Evolutionary conservation across 2,329 filamentous ascomycete genomes (phyloP).

Genomic region (Penicillium fuscoglaucum): DNA sequence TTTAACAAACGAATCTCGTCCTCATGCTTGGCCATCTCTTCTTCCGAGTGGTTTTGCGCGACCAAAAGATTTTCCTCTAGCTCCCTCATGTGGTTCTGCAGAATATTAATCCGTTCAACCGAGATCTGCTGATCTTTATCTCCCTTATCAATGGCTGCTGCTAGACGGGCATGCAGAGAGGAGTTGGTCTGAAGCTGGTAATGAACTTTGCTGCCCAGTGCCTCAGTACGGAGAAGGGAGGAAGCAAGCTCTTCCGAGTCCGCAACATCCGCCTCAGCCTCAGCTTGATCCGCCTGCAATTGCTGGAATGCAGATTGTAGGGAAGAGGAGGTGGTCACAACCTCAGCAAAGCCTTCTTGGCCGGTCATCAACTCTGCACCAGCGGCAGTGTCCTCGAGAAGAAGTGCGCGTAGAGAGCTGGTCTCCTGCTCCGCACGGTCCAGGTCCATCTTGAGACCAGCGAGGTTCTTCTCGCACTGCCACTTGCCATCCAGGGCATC

Average conservation of each 20-base stretch:
- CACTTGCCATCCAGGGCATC: slow-evolving; percentile 95
- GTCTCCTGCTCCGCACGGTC: slow-evolving; percentile 95
- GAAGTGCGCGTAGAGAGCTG: slow-evolving; percentile 71
- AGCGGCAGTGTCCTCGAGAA: slow-evolving; percentile 78
- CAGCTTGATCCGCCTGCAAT: slow-evolving; percentile 66
- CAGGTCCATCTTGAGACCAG: slow-evolving; percentile 91
- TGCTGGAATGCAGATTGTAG: slow-evolving; percentile 73
- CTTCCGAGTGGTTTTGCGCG: slow-evolving; percentile 84
- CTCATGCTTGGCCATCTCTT: slow-evolving; percentile 78
- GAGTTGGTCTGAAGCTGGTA: slow-evolving; percentile 78
- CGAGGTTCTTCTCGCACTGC: slow-evolving; percentile 87
- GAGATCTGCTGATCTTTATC: slow-evolving; percentile 81
- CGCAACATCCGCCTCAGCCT: slow-evolving; percentile 68
- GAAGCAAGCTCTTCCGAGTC: slow-evolving; percentile 70
- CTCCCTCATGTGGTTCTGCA: slow-evolving; percentile 75
- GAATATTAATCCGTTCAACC: slow-evolving; percentile 75
- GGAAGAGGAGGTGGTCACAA: slow-evolving; percentile 66
- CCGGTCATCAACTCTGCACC: slow-evolving; percentile 59
- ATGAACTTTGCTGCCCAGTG: slow-evolving; percentile 75
- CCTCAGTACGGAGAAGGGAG: slow-evolving; percentile 75
- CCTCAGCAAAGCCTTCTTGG: slow-evolving; percentile 44
- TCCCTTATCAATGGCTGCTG: slow-evolving; percentile 76
- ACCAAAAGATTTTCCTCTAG: slow-evolving; percentile 82
- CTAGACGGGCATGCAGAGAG: slow-evolving; percentile 71
- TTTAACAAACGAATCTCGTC: slow-evolving; percentile 75